phyloP scores from a whole-genome alignment of 805 yeast genomes.

The Pichia ethanolica region DNA sequence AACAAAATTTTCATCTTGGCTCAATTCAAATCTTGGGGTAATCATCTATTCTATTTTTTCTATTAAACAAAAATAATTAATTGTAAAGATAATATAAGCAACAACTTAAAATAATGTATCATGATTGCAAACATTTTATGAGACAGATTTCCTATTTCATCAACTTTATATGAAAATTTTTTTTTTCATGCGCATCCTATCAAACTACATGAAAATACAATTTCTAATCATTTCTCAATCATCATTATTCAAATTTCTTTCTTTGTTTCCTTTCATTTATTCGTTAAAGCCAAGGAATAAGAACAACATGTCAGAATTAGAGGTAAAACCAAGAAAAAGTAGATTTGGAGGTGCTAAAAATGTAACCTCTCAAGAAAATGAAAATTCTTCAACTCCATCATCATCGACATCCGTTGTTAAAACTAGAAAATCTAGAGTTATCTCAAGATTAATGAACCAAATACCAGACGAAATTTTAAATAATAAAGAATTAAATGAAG shows the following conservation, averaged over 20 bases:
- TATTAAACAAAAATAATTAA: too few species aligned
- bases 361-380: not conserved
- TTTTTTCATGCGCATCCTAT: not conserved
- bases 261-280: too few species aligned
- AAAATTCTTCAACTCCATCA: not conserved
- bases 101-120: too few species aligned
- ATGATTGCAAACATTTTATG: too few species aligned
- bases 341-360: constrained; percentile 25
- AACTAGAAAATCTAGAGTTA: constrained; percentile 26
- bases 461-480: constrained; percentile 80
- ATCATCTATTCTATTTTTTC: constrained; percentile 45
- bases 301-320: constrained; percentile 5
- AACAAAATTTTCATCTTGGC: constrained; percentile 70
- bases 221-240: too few species aligned
- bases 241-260: too few species aligned
- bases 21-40: constrained; percentile 74
- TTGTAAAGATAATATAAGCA: too few species aligned
- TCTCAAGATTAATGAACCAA: constrained; percentile 68
- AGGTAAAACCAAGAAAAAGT: constrained; percentile 14
- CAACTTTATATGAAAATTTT: not conserved
- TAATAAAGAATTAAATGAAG: constrained; percentile 76
- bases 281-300: too few species aligned
- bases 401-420: constrained; percentile 9
- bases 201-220: too few species aligned
- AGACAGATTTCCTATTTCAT: too few species aligned